phyloP scores from a whole-genome alignment of 2,329 filamentous ascomycete species.

The Neonectria sp. region DNA sequence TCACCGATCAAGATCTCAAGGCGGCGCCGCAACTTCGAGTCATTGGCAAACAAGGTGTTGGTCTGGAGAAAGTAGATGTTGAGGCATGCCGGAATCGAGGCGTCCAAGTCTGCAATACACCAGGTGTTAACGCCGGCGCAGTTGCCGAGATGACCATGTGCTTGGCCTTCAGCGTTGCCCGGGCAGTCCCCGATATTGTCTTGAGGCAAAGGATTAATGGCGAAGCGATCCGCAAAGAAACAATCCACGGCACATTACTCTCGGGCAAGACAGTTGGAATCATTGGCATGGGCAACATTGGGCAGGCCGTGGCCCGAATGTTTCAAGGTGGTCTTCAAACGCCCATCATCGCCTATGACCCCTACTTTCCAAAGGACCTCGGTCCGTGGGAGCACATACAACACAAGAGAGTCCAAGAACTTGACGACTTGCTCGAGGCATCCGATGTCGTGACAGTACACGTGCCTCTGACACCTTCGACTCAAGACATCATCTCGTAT shows the following conservation, averaged over 20 bases:
- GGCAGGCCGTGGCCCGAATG: conserved; percentile 52
- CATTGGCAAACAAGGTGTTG: conserved; percentile 51
- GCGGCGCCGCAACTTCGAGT: conserved; percentile 43
- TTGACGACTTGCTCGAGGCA: conserved; percentile 50
- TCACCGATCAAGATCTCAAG: conserved; percentile 49
- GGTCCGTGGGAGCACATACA: conserved; percentile 42
- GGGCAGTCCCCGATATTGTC: conserved; percentile 50
- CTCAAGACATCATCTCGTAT: conserved; percentile 49
- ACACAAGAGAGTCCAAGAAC: conserved; percentile 44
- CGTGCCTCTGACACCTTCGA: conserved; percentile 49
- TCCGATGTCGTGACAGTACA: conserved; percentile 54
- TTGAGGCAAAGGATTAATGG: conserved; percentile 41
- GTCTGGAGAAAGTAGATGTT: conserved; percentile 50
- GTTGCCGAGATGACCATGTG: conserved; percentile 54
- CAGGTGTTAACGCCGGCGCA: conserved; percentile 36
- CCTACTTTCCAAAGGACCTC: conserved; percentile 42
- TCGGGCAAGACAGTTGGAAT: conserved; percentile 53
- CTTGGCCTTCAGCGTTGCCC: conserved; percentile 49
- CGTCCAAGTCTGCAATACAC: conserved; percentile 45
- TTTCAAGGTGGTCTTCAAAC: conserved; percentile 51
- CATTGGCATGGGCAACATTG: conserved; percentile 57
- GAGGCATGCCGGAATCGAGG: conserved; percentile 40
- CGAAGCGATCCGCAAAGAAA: conserved; percentile 45
- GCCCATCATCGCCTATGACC: conserved; percentile 54
- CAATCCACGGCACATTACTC: conserved; percentile 46